Evolutionary conservation across 495 filamentous ascomycete genomes (phyloP), one percentile per base, ranked within the genome.

Genomic region (Pyronema domesticum): DNA sequence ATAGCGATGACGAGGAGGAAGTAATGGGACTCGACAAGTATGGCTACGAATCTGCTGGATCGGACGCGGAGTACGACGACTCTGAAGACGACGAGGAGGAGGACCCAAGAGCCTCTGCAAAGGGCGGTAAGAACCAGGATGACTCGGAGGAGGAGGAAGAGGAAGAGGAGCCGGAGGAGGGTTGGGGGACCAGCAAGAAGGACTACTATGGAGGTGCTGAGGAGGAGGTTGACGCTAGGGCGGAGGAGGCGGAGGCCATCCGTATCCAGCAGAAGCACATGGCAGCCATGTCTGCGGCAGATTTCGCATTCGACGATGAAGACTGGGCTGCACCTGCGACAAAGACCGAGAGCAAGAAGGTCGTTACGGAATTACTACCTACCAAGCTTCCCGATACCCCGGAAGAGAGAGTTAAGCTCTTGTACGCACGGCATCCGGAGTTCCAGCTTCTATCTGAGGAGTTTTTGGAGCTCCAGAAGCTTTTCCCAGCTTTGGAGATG

Each of bases 181-280:
- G 78, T 33, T 91, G 78, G 62, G 93, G 91, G 37, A 76, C 80
- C 3, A 87, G 86, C 2, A 91, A 78, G 63, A 83, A 82, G 56
- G 87, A 93, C 56, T 89, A 95, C 67, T 98, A 98, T 68, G 85
- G 85, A 36, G 95, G 94, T 68, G 74, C 93, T 72, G 74, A 76
- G 17, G 95, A 86, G 6, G 89, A 95, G 67, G 80, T 80, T 51
- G 89, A 94, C 73, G 89, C 89, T 0, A 66, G 91, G 54, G 88
- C 88, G 59, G 91, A 98, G 72, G 93, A 96, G 67, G 76, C 76
- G 6, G 91, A 96, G 63, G 91, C 89, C 19, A 78, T 79, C 61
- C 72, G 88, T 45, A 66, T 96, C 30, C 91, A 96, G 68, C 77
- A 85, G 64, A 95, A 93, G 75, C 88, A 86, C 59, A 66, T 95